Conservation (phyloP, 495 filamentous ascomycete species). For the Cercophora sp. region DNA sequence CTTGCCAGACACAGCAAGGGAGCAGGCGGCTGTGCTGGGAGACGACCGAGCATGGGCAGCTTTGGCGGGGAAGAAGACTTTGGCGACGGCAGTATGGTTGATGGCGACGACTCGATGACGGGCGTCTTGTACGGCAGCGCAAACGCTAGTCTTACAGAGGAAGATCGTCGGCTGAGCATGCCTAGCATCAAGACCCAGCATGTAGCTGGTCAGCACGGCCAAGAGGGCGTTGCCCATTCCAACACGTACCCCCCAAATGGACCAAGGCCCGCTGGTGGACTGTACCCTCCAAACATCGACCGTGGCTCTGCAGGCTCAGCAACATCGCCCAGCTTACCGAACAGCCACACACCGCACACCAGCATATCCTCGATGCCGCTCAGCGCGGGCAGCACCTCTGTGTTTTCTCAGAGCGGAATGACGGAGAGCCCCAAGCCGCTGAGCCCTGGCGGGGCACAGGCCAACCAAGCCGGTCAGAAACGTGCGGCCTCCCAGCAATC, state of each 20-base stretch:
- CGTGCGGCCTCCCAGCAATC: conserved; percentile 28
- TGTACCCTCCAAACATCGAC: conserved; percentile 60
- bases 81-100: conserved; percentile 47
- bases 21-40: conserved; percentile 89
- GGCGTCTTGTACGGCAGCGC: conserved; percentile 67
- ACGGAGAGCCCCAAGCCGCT: conserved; percentile 85
- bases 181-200: conserved; percentile 73
- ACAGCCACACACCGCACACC: conserved; percentile 44
- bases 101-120: conserved; percentile 74
- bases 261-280: conserved; percentile 43
- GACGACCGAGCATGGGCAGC: conserved; percentile 80
- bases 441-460: conserved; percentile 65
- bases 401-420: conserved; percentile 68
- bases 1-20: conserved; percentile 94
- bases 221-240: conserved; percentile 44
- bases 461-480: conserved; percentile 57
- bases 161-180: conserved; percentile 54
- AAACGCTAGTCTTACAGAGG: conserved; percentile 43
- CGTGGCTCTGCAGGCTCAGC: conserved; percentile 51
- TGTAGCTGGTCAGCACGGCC: conserved; percentile 45
- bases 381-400: conserved; percentile 49
- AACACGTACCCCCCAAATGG: conserved; percentile 77
- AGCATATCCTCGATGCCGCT: conserved; percentile 46
- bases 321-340: conserved; percentile 40
- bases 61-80: conserved; percentile 78